Conservation (phyloP, 192 early-diverging fungal genomes). For the Coemansia aciculifera region DNA sequence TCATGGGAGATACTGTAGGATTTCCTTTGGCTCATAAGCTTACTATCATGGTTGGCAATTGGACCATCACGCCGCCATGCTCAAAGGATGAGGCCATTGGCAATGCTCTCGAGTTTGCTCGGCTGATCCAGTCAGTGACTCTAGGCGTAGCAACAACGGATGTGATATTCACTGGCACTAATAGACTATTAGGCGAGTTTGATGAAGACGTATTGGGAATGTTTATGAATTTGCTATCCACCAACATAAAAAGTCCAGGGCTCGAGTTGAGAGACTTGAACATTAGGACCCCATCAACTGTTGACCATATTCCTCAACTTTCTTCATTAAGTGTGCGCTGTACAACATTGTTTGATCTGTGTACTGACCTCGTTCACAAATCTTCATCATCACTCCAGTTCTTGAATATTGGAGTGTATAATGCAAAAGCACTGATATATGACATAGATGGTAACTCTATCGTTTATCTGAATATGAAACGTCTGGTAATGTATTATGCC, state of each 20-base stretch:
- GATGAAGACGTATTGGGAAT: not conserved
- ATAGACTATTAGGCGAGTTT: not conserved
- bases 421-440: not conserved
- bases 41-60: not conserved
- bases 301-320: not conserved
- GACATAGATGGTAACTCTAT: not conserved
- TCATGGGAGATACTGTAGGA: not conserved
- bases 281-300: not conserved
- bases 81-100: not conserved
- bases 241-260: no score
- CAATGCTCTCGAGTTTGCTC: not conserved
- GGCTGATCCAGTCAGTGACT: not conserved
- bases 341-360: not conserved
- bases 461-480: not conserved
- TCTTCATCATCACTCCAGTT: not conserved
- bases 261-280: no score
- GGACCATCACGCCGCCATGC: not conserved
- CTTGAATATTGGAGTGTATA: not conserved
- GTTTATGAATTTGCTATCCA: not conserved
- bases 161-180: not conserved
- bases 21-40: not conserved
- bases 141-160: not conserved
- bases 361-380: not conserved
- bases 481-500: not conserved
- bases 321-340: not conserved